Conservation (phyloP, 2,329 filamentous ascomycete genomes). For the Uncinocarpus reesii region DNA sequence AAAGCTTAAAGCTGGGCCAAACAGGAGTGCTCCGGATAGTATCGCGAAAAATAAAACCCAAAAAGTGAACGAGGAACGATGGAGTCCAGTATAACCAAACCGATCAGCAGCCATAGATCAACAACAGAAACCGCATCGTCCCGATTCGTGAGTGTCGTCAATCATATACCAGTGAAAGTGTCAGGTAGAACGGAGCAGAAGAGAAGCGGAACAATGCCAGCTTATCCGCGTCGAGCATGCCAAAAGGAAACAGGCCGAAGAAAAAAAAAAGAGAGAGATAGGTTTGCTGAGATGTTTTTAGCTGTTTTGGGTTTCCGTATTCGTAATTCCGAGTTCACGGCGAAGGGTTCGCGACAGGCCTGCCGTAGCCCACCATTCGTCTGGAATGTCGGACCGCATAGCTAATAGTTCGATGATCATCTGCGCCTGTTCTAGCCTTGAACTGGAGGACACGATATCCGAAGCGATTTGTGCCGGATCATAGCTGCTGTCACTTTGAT, state of each 20-base stretch:
- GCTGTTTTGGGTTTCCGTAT: not conserved
- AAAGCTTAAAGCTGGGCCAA: no score
- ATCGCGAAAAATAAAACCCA: no score
- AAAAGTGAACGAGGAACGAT: no score
- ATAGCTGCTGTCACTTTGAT: not conserved
- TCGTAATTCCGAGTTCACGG: constrained; percentile 20
- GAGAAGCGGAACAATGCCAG: constrained; percentile 4
- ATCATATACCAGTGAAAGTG: not conserved
- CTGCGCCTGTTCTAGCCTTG: constrained; percentile 53
- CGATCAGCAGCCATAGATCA: no score
- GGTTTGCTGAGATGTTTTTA: not conserved
- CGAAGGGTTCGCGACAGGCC: constrained; percentile 51
- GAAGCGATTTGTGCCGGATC: not conserved
- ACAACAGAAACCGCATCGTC: no score
- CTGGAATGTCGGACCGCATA: constrained; percentile 62
- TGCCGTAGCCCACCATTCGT: constrained; percentile 69
- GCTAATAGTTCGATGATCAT: constrained; percentile 61
- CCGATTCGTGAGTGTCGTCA: no score
- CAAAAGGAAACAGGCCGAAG: not conserved
- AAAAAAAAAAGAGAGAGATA: not conserved
- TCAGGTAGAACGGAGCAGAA: not conserved
- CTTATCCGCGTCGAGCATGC: not conserved
- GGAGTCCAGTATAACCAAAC: no score
- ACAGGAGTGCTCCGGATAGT: no score
- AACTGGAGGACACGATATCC: not conserved